phyloP scores from a whole-genome alignment of 495 filamentous ascomycete species.

The Talaromyces thailandensis region DNA sequence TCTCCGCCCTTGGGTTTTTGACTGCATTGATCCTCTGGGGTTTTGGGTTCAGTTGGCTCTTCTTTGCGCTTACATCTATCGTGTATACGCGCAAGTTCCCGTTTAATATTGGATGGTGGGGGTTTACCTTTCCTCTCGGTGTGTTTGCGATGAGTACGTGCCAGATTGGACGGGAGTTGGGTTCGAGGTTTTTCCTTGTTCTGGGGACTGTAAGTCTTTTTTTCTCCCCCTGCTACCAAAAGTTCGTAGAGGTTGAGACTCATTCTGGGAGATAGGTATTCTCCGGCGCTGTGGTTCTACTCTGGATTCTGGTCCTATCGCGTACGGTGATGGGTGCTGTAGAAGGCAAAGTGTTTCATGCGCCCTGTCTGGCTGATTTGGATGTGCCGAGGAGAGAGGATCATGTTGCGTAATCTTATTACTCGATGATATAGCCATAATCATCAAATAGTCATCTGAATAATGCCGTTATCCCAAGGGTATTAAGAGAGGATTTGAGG shows the following conservation, averaged over 20 bases:
- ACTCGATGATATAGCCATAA: not conserved
- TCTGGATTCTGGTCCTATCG: slow-evolving; percentile 42
- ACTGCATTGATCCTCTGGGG: slow-evolving; percentile 31
- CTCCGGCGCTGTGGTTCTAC: slow-evolving; percentile 33
- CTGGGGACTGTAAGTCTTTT: slow-evolving; percentile 23
- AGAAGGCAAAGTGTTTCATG: slow-evolving; percentile 39
- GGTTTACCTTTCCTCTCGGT: slow-evolving; percentile 44
- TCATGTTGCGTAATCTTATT: not conserved
- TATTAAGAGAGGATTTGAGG: not conserved
- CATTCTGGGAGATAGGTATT: slow-evolving; percentile 27
- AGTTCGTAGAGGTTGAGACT: not conserved
- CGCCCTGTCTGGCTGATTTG: slow-evolving; percentile 43
- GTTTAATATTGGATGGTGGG: slow-evolving; percentile 55
- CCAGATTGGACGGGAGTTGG: slow-evolving; percentile 30
- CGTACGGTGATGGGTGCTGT: slow-evolving; percentile 33
- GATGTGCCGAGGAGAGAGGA: slow-evolving; percentile 7
- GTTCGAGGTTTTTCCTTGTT: slow-evolving; percentile 35
- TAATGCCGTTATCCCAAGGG: not conserved
- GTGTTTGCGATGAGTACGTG: slow-evolving; percentile 36
- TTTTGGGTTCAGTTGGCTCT: slow-evolving; percentile 32
- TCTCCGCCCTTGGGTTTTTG: slow-evolving; percentile 29
- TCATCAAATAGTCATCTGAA: not conserved
- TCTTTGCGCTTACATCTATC: slow-evolving; percentile 30
- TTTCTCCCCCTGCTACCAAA: not conserved
- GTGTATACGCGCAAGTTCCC: slow-evolving; percentile 27